phyloP scores from a whole-genome alignment of 345 rosid species.

The Aegle marmelos region DNA sequence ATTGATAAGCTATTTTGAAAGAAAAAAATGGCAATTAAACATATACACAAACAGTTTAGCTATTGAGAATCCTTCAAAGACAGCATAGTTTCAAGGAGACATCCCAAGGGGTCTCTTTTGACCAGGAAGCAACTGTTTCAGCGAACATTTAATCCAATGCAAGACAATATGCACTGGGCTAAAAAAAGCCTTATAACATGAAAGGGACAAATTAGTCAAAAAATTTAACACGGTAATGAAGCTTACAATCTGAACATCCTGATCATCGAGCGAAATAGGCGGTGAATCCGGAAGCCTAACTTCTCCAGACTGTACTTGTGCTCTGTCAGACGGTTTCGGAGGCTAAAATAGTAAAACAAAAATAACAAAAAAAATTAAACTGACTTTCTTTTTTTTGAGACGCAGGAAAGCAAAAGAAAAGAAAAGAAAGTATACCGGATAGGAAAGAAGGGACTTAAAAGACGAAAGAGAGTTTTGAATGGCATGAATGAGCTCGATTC shows the following conservation, averaged over 20 bases:
- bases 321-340: constrained; percentile 70
- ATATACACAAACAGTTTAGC: neutral
- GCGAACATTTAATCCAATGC: neutral
- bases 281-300: constrained; percentile 86
- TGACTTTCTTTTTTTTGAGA: neutral
- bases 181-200: neutral
- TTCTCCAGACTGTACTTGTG: constrained; percentile 77
- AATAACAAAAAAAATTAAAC: neutral
- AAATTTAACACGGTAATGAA: neutral
- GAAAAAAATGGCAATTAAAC: neutral
- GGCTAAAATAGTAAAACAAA: constrained; percentile 41
- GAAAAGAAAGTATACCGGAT: constrained; percentile 42
- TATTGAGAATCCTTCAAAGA: neutral
- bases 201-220: neutral
- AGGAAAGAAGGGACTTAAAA: constrained; percentile 66
- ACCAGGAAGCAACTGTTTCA: neutral
- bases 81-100: neutral
- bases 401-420: neutral
- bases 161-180: neutral
- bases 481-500: constrained; percentile 76
- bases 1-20: neutral
- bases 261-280: constrained; percentile 79
- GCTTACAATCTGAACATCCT: constrained; percentile 83
- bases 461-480: constrained; percentile 65
- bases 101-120: neutral